Evolutionary conservation across 129 eudicot genomes (phyloP).

Genomic region (Flaveria ramosissima): DNA sequence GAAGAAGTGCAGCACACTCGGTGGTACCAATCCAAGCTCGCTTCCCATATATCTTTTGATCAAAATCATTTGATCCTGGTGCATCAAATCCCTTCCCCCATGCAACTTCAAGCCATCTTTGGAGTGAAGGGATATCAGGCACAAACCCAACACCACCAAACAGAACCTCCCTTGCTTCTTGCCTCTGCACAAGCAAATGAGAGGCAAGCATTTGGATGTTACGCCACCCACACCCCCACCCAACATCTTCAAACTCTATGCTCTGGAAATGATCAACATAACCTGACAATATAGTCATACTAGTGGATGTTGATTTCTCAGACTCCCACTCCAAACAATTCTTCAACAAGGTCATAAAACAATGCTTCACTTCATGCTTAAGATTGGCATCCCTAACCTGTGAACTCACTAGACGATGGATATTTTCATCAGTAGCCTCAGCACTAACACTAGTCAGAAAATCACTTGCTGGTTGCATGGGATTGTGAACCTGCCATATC

Average conservation of each 20-base stretch:
- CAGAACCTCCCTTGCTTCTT: constrained; percentile 51
- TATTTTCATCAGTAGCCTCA: constrained; percentile 29
- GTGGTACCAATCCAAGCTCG: constrained; percentile 85
- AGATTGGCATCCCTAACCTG: constrained; percentile 37
- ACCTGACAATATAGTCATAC: constrained; percentile 57
- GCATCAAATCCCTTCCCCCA: constrained; percentile 84
- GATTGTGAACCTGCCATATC: constrained; percentile 37
- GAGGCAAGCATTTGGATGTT: constrained; percentile 93
- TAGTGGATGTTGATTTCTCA: constrained; percentile 29
- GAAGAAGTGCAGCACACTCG: constrained; percentile 83
- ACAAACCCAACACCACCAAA: constrained; percentile 81
- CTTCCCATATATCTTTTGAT: constrained; percentile 54
- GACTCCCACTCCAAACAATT: constrained; percentile 62
- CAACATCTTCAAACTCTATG: constrained; percentile 52
- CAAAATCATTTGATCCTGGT: constrained; percentile 61
- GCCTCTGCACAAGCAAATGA: constrained; percentile 61
- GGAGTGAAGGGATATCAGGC: constrained; percentile 78
- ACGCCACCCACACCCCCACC: constrained; percentile 99
- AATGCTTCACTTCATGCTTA: constrained; percentile 29
- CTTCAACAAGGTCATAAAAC: constrained; percentile 49
- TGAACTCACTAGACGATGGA: constrained; percentile 15
- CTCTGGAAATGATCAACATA: constrained; percentile 78
- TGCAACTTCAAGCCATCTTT: constrained; percentile 87
- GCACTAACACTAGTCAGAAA: too few species aligned
- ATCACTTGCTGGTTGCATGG: constrained; percentile 6